phyloP scores from a whole-genome alignment of 2,329 filamentous ascomycete species.

The Exophiala mesophila region DNA sequence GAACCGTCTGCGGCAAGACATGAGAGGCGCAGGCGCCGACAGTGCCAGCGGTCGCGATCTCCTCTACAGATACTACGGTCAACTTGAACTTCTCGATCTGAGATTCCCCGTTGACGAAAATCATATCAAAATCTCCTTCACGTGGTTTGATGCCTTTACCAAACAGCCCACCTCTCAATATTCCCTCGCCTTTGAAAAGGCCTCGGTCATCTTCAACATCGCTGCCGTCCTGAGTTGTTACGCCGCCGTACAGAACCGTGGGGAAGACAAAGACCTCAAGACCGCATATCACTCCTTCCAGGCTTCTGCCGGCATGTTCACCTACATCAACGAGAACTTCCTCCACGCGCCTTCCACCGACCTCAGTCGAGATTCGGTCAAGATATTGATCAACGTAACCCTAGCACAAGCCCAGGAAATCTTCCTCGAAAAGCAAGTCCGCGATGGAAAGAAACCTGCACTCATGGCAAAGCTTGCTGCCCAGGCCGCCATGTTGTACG shows the following conservation, averaged over 20 bases:
- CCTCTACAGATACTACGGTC: conserved; percentile 94
- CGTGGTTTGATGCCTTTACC: conserved; percentile 98
- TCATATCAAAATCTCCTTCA: conserved; percentile 71
- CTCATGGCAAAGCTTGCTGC: conserved; percentile 88
- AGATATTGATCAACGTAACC: conserved; percentile 86
- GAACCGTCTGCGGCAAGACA: conserved; percentile 93
- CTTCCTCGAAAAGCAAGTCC: conserved; percentile 92
- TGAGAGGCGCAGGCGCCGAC: conserved; percentile 95
- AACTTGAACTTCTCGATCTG: conserved; percentile 88
- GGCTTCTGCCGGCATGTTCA: conserved; percentile 98
- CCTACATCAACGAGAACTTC: conserved; percentile 99
- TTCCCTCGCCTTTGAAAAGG: conserved; percentile 95
- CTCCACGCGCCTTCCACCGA: conserved; percentile 95
- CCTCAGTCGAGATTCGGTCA: conserved; percentile 89
- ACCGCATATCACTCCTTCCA: conserved; percentile 98
- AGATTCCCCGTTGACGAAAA: conserved; percentile 97
- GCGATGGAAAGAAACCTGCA: conserved; percentile 87
- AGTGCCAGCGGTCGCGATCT: conserved; percentile 90
- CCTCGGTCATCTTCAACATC: conserved; percentile 99
- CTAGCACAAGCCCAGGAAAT: conserved; percentile 95
- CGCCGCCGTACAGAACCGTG: conserved; percentile 85
- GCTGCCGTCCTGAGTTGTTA: conserved; percentile 94
- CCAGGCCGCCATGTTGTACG: conserved; percentile 82
- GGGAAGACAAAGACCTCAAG: conserved; percentile 89
- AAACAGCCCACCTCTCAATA: conserved; percentile 97